Conservation (phyloP, 495 filamentous ascomycete genomes). For the Penicillium waksmanii region DNA sequence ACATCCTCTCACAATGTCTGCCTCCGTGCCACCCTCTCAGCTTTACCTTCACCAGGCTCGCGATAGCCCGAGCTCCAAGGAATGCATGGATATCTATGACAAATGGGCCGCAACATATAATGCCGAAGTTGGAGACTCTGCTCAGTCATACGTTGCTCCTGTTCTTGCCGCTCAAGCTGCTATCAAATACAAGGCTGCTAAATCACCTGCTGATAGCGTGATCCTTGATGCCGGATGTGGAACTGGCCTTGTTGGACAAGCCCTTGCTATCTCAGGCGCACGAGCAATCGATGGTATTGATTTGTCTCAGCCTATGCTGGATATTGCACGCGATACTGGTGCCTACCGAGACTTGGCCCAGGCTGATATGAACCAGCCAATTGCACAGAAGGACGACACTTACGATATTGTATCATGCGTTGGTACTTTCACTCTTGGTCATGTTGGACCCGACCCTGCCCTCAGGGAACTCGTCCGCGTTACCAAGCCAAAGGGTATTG, state of each 20-base stretch:
- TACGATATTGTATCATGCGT: slow-evolving; percentile 52
- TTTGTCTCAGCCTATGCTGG: slow-evolving; percentile 47
- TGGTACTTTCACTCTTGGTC: slow-evolving; percentile 52
- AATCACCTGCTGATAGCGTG: slow-evolving; percentile 20
- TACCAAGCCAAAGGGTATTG: slow-evolving; percentile 37
- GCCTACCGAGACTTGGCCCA: slow-evolving; percentile 42
- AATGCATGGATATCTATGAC: slow-evolving; percentile 47
- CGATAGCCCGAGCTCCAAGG: slow-evolving; percentile 23
- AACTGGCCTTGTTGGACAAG: slow-evolving; percentile 47
- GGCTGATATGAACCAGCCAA: slow-evolving; percentile 42
- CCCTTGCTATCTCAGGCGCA: slow-evolving; percentile 34
- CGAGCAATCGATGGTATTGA: slow-evolving; percentile 48
- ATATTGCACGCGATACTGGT: slow-evolving; percentile 42
- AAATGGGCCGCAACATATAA: slow-evolving; percentile 53
- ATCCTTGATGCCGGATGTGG: slow-evolving; percentile 55
- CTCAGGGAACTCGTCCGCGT: slow-evolving; percentile 46
- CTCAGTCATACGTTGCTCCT: slow-evolving; percentile 47
- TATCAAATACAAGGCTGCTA: slow-evolving; percentile 24
- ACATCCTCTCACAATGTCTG: slow-evolving; percentile 20
- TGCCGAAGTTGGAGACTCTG: slow-evolving; percentile 39
- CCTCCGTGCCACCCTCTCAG: slow-evolving; percentile 21
- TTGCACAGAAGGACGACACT: slow-evolving; percentile 31
- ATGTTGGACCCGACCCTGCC: slow-evolving; percentile 49
- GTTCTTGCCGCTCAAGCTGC: slow-evolving; percentile 39
- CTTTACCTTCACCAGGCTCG: slow-evolving; percentile 35